A percentile compares a stretch with the other conserved stretches of the same genome.
phyloP scores from a whole-genome alignment of 257 asterid genomes.

The Ophiorrhiza pumila region DNA sequence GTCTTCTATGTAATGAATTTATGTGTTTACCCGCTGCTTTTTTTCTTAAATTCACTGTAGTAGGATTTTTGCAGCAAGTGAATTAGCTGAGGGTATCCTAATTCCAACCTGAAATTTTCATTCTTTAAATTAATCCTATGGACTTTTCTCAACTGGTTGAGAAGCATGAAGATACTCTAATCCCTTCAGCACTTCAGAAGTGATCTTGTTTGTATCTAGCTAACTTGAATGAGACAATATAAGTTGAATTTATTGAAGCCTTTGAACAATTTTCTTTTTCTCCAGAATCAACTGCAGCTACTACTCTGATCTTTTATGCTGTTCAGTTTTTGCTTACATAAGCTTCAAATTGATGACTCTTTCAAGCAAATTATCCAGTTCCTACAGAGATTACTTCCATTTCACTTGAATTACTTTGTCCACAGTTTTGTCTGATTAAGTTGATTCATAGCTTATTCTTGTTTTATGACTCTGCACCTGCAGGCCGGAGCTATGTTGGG shows the following conservation, averaged over 20 bases:
- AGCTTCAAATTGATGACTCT: conserved; percentile 1
- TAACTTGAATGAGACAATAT: not conserved
- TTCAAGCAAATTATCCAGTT: not conserved
- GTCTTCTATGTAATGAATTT: not conserved
- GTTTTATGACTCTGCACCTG: conserved; percentile 11
- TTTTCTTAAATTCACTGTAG: not conserved
- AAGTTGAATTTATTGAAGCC: not conserved
- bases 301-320: not conserved
- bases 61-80: not conserved
- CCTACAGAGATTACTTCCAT: not conserved
- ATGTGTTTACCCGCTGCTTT: not conserved
- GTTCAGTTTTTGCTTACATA: not conserved
- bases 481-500: conserved; percentile 99
- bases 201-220: not conserved
- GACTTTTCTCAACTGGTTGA: conserved; percentile 4
- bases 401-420: conserved; percentile 2
- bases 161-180: not conserved
- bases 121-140: not conserved
- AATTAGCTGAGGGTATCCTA: not conserved
- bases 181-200: not conserved
- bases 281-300: not conserved
- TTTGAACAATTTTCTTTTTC: not conserved
- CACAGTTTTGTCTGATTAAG: not conserved
- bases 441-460: conserved; percentile 10
- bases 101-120: not conserved